These are phyloP conservation scores for Stephanodiscus minutulus DNA, from an alignment of 108 stramenopile genomes.

Conservation along the genomic window DNA sequence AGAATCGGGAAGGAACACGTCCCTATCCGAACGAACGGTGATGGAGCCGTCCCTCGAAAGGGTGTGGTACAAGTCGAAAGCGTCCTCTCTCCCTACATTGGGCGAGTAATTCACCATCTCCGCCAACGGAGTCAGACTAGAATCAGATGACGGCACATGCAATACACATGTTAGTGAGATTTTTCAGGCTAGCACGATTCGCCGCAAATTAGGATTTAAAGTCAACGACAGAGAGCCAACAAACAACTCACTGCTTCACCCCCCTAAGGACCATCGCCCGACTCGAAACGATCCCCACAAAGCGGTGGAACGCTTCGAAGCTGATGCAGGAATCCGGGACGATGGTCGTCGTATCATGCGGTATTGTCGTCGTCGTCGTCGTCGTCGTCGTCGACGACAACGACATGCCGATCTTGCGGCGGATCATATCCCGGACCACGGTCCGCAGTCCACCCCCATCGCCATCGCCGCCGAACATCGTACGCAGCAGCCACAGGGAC, in stretches of 20 bases:
- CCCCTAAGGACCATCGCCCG: constrained; percentile 78
- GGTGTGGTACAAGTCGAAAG: constrained; percentile 49
- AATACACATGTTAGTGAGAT: not conserved
- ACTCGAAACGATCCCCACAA: constrained; percentile 58
- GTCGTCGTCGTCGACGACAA: not conserved
- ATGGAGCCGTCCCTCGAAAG: constrained; percentile 40
- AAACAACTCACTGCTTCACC: constrained; percentile 37
- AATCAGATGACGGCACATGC: not conserved
- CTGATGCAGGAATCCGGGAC: constrained; percentile 25
- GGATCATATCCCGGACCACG: constrained; percentile 34
- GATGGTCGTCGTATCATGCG: not conserved
- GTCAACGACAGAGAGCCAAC: not conserved
- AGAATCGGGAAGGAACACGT: constrained; percentile 21
- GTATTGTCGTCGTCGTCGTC: not conserved
- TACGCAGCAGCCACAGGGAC: constrained; percentile 21
- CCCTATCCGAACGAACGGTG: constrained; percentile 53
- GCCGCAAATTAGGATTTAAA: no score
- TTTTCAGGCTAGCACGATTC: no score
- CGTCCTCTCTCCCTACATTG: constrained; percentile 6
- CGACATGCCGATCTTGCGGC: not conserved
- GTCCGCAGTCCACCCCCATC: constrained; percentile 1
- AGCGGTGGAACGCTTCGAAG: constrained; percentile 56
- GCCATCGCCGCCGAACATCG: constrained; percentile 2
- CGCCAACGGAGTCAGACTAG: constrained; percentile 69
- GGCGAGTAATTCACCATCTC: constrained; percentile 86